phyloP scores from a whole-genome alignment of 2,329 filamentous ascomycete genomes.

The Apiospora pterosperma region DNA sequence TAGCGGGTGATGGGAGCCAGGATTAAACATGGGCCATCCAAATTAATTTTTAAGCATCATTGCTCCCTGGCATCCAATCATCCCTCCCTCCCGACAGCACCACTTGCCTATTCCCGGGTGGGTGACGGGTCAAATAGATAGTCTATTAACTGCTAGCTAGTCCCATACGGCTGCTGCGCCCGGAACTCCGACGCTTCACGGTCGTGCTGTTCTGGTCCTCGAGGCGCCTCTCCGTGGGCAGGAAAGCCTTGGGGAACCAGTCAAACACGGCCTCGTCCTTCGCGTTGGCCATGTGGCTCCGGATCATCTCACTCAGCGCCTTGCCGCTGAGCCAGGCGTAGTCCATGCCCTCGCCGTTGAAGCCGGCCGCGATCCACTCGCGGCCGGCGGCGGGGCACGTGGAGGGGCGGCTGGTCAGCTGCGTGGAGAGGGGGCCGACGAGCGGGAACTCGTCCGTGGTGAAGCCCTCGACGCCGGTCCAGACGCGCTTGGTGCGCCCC shows the following conservation, averaged over 20 bases:
- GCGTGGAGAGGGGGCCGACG: constrained; percentile 40
- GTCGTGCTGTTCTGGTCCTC: not conserved
- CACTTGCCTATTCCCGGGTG: too few species aligned
- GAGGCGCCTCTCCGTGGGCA: not conserved
- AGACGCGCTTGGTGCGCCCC: constrained; percentile 34
- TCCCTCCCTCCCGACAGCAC: too few species aligned
- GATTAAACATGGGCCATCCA: not conserved
- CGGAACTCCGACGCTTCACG: not conserved
- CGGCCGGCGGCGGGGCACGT: not conserved
- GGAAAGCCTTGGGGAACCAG: not conserved
- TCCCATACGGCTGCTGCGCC: not conserved
- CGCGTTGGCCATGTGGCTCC: not conserved
- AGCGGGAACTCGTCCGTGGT: constrained; percentile 48
- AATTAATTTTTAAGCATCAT: not conserved
- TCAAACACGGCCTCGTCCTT: not conserved
- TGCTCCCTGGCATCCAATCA: not conserved
- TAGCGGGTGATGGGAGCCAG: not conserved
- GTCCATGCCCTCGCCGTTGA: constrained; percentile 50
- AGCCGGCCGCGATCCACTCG: constrained; percentile 52
- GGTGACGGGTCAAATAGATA: too few species aligned
- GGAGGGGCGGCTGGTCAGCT: constrained; percentile 23
- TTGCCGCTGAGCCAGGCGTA: constrained; percentile 50
- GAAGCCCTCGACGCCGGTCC: constrained; percentile 47
- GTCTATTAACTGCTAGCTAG: too few species aligned
- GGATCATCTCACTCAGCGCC: constrained; percentile 34